Base-by-base conservation (phyloP, 495 filamentous ascomycete genomes). In the Xylaria longipes region DNA sequence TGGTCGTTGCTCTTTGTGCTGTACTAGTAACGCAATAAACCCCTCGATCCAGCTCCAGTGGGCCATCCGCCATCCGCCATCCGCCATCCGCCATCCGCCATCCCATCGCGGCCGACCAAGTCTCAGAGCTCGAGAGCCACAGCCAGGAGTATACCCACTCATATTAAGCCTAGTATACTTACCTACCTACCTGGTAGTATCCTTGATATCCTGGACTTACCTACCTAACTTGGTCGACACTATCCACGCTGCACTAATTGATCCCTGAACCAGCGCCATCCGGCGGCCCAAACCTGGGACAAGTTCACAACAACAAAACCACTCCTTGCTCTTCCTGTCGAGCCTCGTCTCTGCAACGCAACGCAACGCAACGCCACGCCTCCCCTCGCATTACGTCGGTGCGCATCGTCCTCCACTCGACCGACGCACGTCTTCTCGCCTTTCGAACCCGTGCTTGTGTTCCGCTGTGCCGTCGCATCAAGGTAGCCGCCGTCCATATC, bases 261-360 rank as follows among this genome's bases (percentile, higher is more conserved):
- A 70, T 70, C 68, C 68, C 60, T 61, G 68, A 7, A 70, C 68
- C 68, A 56, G 58, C 68, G 35, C 68, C 68, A 63, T 46, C 68
- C 58, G 57, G 68, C 58, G 20, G 68, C 35, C 68, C 68, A 64
- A 64, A 60, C 68, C 68, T 70, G 68, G 58, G 46, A 64, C 68
- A n/a, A 56, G 68, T 62, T 25, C 25, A 48, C 58, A 64, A 56
- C 68, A 70, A 70, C 68, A 70, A 70, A 70, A 70, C 68, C 58
- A 70, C 68, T 46, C 56, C 68, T 63, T 63, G 57, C 50, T 61
- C 68, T 45, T 52, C 68, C 61, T 29, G 60, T 70, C 68, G 58
- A 70, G 68, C 68, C 56, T 67, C 58, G 60, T 63, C 60, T 70
- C 58, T 70, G 68, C 68, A 70, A 69, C 46, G 66, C 66, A 57